These are phyloP conservation scores for Ceratocystis diversiconidia DNA, from an alignment of 2,329 filamentous ascomycete species.

Conservation along the genomic window DNA sequence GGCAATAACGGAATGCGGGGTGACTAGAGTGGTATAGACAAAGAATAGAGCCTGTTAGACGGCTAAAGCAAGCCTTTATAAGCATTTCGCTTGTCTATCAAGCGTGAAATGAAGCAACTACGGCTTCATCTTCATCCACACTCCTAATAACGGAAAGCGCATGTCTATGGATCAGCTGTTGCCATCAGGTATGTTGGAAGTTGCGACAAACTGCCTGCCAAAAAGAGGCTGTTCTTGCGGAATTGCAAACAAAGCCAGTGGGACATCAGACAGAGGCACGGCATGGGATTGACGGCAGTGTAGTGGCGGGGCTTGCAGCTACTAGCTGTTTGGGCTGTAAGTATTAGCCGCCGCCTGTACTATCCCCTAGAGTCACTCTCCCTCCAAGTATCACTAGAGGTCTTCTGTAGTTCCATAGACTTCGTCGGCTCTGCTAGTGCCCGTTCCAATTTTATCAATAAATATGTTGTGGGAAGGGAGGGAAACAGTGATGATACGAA, in stretches of 20 bases:
- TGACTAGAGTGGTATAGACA: not conserved
- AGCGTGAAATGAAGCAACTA: not conserved
- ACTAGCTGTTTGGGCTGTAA: not conserved
- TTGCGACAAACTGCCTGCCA: not conserved
- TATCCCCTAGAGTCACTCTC: not conserved
- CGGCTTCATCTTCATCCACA: not conserved
- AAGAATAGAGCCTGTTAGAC: not conserved
- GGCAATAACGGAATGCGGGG: not conserved
- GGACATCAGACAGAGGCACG: not conserved
- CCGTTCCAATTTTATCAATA: not conserved
- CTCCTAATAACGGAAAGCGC: not conserved
- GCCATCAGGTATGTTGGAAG: not conserved
- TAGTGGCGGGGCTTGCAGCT: not conserved
- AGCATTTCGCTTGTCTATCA: not conserved
- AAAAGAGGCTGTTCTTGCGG: not conserved
- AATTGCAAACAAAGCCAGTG: not conserved
- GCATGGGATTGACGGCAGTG: not conserved
- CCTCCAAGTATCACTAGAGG: not conserved
- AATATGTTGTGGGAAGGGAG: constrained; percentile 2
- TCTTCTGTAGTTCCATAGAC: not conserved
- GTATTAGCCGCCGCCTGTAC: not conserved
- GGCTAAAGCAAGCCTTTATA: not conserved
- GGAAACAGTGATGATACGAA: constrained; percentile 16
- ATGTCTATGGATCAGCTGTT: not conserved
- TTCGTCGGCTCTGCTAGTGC: not conserved